Conservation (phyloP, 805 yeast genomes). For the Candida multigemmis region DNA sequence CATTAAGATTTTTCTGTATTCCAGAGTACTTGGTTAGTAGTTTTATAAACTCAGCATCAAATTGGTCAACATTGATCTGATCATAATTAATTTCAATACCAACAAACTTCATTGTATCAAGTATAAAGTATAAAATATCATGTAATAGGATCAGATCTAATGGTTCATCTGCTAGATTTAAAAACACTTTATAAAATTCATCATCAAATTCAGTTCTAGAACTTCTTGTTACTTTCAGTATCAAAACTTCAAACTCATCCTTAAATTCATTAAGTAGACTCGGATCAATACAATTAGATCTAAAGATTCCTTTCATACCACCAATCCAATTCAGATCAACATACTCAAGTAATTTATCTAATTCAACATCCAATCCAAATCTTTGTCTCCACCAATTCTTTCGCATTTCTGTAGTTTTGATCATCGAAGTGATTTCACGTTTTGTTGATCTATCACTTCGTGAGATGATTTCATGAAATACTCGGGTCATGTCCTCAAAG, state of each 20-base stretch:
- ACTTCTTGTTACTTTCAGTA: no score
- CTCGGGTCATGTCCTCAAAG: slow-evolving; percentile 25
- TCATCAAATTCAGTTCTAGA: no score
- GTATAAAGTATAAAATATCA: slow-evolving; percentile 53
- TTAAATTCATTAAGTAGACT: slow-evolving; percentile 15
- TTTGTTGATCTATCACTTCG: slow-evolving; percentile 58
- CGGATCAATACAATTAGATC: slow-evolving; percentile 5
- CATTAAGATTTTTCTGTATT: slow-evolving; percentile 3
- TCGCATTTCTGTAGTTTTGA: slow-evolving; percentile 51
- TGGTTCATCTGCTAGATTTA: no score
- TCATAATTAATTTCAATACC: slow-evolving; percentile 62
- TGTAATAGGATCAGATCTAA: no score
- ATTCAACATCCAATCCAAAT: slow-evolving; percentile 46
- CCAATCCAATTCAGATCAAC: slow-evolving; percentile 70
- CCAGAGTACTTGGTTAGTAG: slow-evolving; percentile 21
- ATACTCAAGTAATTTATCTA: slow-evolving; percentile 43
- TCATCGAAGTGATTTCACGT: slow-evolving; percentile 38
- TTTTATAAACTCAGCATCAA: slow-evolving; percentile 43
- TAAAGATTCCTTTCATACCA: slow-evolving; percentile 62
- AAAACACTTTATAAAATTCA: no score
- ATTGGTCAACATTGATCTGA: slow-evolving; percentile 50
- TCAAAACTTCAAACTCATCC: slow-evolving; percentile 39
- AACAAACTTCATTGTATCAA: slow-evolving; percentile 51
- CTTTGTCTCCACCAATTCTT: slow-evolving; percentile 74
- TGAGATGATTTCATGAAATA: slow-evolving; percentile 37